These are phyloP conservation scores for Pochonia chlamydosporia DNA, from an alignment of 2,329 filamentous ascomycete genomes.

Conservation along the genomic window DNA sequence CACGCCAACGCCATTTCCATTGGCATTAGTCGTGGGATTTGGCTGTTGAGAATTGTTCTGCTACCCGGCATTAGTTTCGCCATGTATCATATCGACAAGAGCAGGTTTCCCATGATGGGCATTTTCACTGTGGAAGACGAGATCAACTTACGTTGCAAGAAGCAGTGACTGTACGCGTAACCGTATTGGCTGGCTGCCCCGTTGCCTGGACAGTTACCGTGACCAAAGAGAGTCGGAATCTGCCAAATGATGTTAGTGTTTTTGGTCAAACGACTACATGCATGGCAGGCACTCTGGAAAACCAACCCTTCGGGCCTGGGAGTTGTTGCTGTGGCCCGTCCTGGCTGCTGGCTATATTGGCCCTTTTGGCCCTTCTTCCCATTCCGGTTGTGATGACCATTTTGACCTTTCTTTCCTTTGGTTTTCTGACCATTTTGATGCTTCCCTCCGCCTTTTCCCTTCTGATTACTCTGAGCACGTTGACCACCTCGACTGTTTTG, in stretches of 20 bases:
- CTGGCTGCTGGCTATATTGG: not conserved
- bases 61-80: not conserved
- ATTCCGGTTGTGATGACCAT: not conserved
- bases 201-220: not conserved
- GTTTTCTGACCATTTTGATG: not conserved
- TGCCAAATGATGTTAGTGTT: not conserved
- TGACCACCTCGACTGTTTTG: not conserved
- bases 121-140: not conserved
- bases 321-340: too few relatives aligned
- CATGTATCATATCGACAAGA: not conserved
- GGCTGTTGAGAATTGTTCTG: not conserved
- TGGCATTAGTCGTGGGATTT: constrained; percentile 8
- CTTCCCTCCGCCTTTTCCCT: not conserved
- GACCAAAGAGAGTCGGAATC: not conserved
- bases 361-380: not conserved
- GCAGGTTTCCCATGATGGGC: not conserved
- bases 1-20: constrained; percentile 24
- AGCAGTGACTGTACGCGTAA: constrained; percentile 9
- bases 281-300: too few relatives aligned
- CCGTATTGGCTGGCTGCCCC: constrained; percentile 2
- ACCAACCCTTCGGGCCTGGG: not conserved
- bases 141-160: not conserved
- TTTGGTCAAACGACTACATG: too few relatives aligned
- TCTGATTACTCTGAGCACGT: not conserved
- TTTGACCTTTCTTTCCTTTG: not conserved